Base-by-base conservation (phyloP, 2,329 filamentous ascomycete genomes). In the Dendryphion nanum region DNA sequence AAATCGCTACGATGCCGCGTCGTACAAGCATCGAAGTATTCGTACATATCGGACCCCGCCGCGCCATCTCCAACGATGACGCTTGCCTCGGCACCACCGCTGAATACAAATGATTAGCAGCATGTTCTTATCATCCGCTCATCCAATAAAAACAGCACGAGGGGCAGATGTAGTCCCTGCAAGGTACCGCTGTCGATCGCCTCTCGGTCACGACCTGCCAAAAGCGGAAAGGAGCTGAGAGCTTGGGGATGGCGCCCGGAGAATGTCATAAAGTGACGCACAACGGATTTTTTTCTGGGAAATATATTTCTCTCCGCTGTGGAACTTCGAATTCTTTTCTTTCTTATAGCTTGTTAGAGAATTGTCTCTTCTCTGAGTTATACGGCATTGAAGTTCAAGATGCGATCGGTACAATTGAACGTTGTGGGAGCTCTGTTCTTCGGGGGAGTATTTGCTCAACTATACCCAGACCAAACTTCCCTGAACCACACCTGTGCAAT, bases 401-500 rank as follows among this genome's bases (percentile, higher is more conserved):
- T 63, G 60, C 51, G 38, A 40, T 35, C 30, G 23, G 40, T 35
- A 16, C 44, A 44, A 17, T 29, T 47, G 14, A 17, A 16, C 6
- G 14, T 18, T n/a, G 31, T n/a, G 7, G 48, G 37, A 37, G 46
- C 47, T 14, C 37, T 61, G 20, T 46, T 62, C 10, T 48, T 44
- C 4, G 42, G 42, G 20, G 38, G 42, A 10, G 45, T 53, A 26
- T 51, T 40, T 5, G 71, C 69, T 16, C 63, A 67, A 41, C 59
- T 74, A 4, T 75, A 75, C 32, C 59, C 58, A 36, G 66, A 69
- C 38, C 65, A 76, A 45, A 76, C 68, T 46, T 66, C 67, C 14
- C 54, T 69, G 30, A 81, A 82, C 58, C 78, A 82, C 56, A 79
- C 76, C 8, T 82, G 79, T 51, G 64, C 69, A 13, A 60, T 80